Conservation (phyloP, 768 basidiomycete genomes). For the Phylloporus sp. region DNA sequence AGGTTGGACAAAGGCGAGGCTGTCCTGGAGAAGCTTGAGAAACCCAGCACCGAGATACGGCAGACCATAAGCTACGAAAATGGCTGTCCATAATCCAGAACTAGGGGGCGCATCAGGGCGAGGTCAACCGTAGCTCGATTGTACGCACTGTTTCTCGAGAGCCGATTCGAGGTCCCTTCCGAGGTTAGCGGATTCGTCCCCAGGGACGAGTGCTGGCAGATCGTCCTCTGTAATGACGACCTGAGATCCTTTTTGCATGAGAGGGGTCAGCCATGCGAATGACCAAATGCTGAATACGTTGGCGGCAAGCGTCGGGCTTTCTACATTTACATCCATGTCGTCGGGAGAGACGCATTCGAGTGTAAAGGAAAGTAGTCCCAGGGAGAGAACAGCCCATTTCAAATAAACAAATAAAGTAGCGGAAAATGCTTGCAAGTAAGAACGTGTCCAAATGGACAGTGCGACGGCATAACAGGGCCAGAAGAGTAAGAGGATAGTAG, state of each 20-base stretch:
- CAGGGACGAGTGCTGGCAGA: slow-evolving; percentile 64
- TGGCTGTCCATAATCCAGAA: slow-evolving; percentile 63
- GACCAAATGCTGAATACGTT: slow-evolving; percentile 81
- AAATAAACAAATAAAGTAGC: slow-evolving; percentile 37
- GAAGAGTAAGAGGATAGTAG: slow-evolving; percentile 69
- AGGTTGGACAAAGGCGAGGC: slow-evolving; percentile 79
- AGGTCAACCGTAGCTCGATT: neutral
- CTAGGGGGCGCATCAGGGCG: slow-evolving; percentile 31
- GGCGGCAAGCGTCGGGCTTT: slow-evolving; percentile 70
- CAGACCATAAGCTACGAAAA: slow-evolving; percentile 73
- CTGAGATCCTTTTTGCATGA: slow-evolving; percentile 64
- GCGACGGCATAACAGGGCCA: slow-evolving; percentile 64
- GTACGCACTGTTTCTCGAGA: slow-evolving; percentile 57
- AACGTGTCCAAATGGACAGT: slow-evolving; percentile 55
- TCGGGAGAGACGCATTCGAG: slow-evolving; percentile 74
- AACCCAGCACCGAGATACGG: slow-evolving; percentile 59
- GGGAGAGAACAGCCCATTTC: slow-evolving; percentile 36
- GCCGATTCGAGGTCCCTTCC: slow-evolving; percentile 56
- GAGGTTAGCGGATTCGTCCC: slow-evolving; percentile 67
- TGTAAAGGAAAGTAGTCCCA: slow-evolving; percentile 51
- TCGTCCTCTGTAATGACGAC: slow-evolving; percentile 80
- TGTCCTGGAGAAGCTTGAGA: slow-evolving; percentile 78
- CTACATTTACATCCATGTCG: slow-evolving; percentile 37
- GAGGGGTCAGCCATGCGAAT: slow-evolving; percentile 82
- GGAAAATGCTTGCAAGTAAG: slow-evolving; percentile 35